A percentile compares a stretch with the other conserved stretches of the same genome.
phyloP scores from a whole-genome alignment of 1,284 basidiomycete species.

The Spongispora temasekensis region DNA sequence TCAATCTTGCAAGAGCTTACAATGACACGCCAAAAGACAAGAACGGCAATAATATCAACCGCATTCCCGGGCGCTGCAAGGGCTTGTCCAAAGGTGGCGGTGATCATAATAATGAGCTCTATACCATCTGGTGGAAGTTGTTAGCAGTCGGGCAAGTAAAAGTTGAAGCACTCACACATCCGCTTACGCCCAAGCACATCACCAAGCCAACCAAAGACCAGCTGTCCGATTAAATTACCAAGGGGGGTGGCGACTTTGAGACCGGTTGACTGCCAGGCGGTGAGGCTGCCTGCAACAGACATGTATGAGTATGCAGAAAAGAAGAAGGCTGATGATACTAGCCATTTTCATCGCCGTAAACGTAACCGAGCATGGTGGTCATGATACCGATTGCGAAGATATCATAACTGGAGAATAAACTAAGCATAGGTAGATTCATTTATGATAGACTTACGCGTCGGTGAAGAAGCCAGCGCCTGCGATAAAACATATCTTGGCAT shows the following conservation, averaged over 20 bases:
- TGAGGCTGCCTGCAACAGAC: slow-evolving; percentile 21
- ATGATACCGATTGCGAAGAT: slow-evolving; percentile 26
- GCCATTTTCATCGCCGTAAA: slow-evolving; percentile 27
- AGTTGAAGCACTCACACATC: slow-evolving; percentile 25
- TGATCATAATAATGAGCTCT: slow-evolving; percentile 55
- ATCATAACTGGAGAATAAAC: slow-evolving; percentile 23
- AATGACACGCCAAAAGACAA: slow-evolving; percentile 59
- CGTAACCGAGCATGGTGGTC: slow-evolving; percentile 28
- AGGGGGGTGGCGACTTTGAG: slow-evolving; percentile 46
- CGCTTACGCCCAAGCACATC: slow-evolving; percentile 56
- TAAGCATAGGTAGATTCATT: no score
- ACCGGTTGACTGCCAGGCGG: slow-evolving; percentile 27
- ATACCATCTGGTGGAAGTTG: slow-evolving; percentile 47
- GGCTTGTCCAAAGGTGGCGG: slow-evolving; percentile 50
- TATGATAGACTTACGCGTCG: slow-evolving; percentile 19
- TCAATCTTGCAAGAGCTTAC: no score
- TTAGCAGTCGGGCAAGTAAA: neutral
- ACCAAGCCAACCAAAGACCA: slow-evolving; percentile 56
- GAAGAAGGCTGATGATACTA: slow-evolving; percentile 7
- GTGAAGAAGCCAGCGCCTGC: slow-evolving; percentile 28
- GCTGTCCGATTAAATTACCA: slow-evolving; percentile 61
- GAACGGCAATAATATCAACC: slow-evolving; percentile 53
- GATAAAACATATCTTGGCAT: slow-evolving; percentile 25
- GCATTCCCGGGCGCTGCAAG: slow-evolving; percentile 50
- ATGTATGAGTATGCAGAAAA: slow-evolving; percentile 1